Percentiles rank a stretch among this genome's conserved stretches.
Conservation (phyloP, 1,139 yeast species). For the Taiozyma sp. region DNA sequence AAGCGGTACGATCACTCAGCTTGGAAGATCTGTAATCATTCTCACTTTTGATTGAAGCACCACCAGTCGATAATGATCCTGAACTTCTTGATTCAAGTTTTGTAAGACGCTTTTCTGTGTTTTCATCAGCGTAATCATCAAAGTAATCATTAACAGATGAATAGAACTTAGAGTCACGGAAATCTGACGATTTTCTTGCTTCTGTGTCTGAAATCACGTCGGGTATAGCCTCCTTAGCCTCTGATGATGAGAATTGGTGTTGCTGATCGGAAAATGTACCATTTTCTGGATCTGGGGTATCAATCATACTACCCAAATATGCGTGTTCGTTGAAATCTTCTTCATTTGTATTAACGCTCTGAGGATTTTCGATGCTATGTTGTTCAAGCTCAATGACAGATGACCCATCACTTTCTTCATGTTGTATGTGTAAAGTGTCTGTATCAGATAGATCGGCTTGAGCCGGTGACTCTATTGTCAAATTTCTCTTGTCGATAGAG, state of each 20-base stretch:
- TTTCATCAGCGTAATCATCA: slow-evolving; percentile 22
- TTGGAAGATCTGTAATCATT: slow-evolving; percentile 18
- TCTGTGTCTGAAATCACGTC: background rate
- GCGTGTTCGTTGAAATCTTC: slow-evolving; percentile 17
- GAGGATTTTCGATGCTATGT: background rate
- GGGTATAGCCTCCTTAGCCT: background rate
- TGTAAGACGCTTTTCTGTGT: slow-evolving; percentile 1
- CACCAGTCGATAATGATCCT: slow-evolving; percentile 25
- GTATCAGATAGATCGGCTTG: slow-evolving; percentile 18
- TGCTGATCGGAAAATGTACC: background rate
- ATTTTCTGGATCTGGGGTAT: slow-evolving; percentile 15
- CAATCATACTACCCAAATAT: slow-evolving; percentile 17
- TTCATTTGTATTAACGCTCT: background rate
- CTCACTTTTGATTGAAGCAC: slow-evolving; percentile 21
- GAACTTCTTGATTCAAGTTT: slow-evolving; percentile 25
- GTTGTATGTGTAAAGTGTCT: slow-evolving; percentile 21
- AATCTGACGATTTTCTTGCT: slow-evolving; percentile 1
- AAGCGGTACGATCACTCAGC: slow-evolving; percentile 19
- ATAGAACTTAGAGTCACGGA: slow-evolving; percentile 22
- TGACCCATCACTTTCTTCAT: slow-evolving; percentile 1
- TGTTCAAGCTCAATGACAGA: slow-evolving; percentile 1
- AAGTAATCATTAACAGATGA: slow-evolving; percentile 20
- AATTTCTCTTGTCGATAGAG: background rate
- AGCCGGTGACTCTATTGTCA: slow-evolving; percentile 9
- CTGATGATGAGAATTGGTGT: background rate